phyloP scores from a whole-genome alignment of 2,329 filamentous ascomycete genomes.

The Fusarium annulatum region DNA sequence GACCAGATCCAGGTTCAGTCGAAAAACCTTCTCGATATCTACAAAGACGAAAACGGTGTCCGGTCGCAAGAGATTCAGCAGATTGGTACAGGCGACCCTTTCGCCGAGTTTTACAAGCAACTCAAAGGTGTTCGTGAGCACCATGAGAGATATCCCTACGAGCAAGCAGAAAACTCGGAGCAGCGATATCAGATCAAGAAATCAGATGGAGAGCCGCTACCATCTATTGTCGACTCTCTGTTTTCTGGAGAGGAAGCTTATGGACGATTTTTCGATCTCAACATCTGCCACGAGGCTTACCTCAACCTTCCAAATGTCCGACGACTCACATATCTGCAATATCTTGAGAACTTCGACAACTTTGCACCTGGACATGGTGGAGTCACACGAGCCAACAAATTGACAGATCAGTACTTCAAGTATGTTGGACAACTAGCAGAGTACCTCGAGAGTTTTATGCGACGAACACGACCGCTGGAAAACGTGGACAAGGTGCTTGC shows the following conservation, averaged over 20 bases:
- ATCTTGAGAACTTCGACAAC: constrained; percentile 89
- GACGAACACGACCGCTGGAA: constrained; percentile 85
- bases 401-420: constrained; percentile 91
- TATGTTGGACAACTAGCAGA: constrained; percentile 84
- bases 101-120: constrained; percentile 92
- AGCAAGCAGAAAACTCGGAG: constrained; percentile 95
- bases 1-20: constrained; percentile 90
- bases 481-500: constrained; percentile 82
- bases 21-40: constrained; percentile 81
- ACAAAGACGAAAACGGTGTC: constrained; percentile 79
- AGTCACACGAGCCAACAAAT: constrained; percentile 83
- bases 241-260: constrained; percentile 97
- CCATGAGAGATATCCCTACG: constrained; percentile 91
- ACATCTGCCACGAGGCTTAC: constrained; percentile 84
- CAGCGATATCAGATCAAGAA: constrained; percentile 83
- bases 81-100: constrained; percentile 85
- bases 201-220: constrained; percentile 70
- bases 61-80: constrained; percentile 84
- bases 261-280: constrained; percentile 92
- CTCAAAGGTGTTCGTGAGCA: constrained; percentile 84
- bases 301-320: constrained; percentile 90
- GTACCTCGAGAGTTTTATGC: constrained; percentile 91
- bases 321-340: constrained; percentile 89
- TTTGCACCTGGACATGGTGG: constrained; percentile 80
- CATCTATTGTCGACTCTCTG: constrained; percentile 83